Base-by-base conservation (phyloP, 768 basidiomycete genomes). In the Podaxis mareebaensis region DNA sequence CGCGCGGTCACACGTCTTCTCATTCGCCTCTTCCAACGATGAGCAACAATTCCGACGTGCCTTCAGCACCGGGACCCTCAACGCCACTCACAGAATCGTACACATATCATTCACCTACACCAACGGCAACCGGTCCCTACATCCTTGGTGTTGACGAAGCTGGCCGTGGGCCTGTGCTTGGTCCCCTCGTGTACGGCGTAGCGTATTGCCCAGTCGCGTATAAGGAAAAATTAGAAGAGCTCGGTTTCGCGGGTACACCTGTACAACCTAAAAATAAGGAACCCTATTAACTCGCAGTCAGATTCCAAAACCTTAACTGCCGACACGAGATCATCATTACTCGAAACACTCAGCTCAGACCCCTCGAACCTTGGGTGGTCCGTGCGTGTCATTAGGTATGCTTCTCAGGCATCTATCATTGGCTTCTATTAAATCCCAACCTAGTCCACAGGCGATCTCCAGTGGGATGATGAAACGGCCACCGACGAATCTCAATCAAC, bases 141-240 rank as follows among this genome's bases (percentile, higher is more conserved):
- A 93, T 98, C 54, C 89, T 99, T 55, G 97, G 97, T 24, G 95
- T 99, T n/a, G 97, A 99, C 74, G 97, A 99, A 73, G 97, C 97
- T 0, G 97, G 97, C 0, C 83, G 97, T 60, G 97, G 97, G 0
- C 97, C 96, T 22, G 96, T 96, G 1, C 79, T 99, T 0, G 96
- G 96, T 1, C 97, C 97, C 0, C 84, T 99, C 64, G 97, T 99
- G 0, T 99, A 99, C 70, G 96, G 92, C 6, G 87, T 96, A 26
- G 96, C 97, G 0, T 98, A 94, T 71, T 99, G 96, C 69, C 92
- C 95, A 2, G 81, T 81, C 3, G 79, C 87, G 24, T 98, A 92
- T 76, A 80, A 87, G 66, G 85, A 89, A 2, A 74, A 85, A 13
- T 75, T 99, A 60, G 89, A 93, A 56, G 74, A 80, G 12, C 81